These are phyloP conservation scores for Pelargonium cotyledonis DNA, from an alignment of 441 rosid species.

Conservation along the genomic window DNA sequence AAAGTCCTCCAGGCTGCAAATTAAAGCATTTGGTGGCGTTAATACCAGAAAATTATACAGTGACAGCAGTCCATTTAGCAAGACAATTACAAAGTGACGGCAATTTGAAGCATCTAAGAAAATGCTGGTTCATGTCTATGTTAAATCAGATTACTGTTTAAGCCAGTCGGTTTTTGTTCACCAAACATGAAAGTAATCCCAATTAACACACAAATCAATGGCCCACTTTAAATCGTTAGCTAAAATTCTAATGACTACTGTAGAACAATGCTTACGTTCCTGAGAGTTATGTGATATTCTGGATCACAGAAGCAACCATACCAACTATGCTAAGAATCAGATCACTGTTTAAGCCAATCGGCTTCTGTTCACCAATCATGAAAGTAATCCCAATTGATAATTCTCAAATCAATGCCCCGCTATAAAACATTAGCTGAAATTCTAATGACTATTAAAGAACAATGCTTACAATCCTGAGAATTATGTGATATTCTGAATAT, in stretches of 20 bases:
- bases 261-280: too few species aligned
- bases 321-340: background rate
- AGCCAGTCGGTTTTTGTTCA: too few species aligned
- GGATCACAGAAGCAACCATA: background rate
- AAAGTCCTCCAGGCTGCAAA: slow-evolving; percentile 60
- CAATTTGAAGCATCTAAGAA: background rate
- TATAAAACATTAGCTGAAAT: background rate
- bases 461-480: background rate
- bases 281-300: too few species aligned
- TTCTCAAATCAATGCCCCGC: background rate
- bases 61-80: background rate
- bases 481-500: background rate
- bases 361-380: too few species aligned
- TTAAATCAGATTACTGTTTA: background rate
- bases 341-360: background rate
- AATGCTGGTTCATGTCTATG: slow-evolving; percentile 1
- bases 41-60: background rate
- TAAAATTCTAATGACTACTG: too few species aligned
- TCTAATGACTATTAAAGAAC: slow-evolving; percentile 3
- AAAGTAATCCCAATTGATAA: background rate
- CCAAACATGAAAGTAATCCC: background rate
- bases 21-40: background rate
- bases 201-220: background rate
- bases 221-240: too few species aligned
- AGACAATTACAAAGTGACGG: background rate